Conservation (phyloP, 2,329 filamentous ascomycete species). For the Pseudogymnoascus sp. region DNA sequence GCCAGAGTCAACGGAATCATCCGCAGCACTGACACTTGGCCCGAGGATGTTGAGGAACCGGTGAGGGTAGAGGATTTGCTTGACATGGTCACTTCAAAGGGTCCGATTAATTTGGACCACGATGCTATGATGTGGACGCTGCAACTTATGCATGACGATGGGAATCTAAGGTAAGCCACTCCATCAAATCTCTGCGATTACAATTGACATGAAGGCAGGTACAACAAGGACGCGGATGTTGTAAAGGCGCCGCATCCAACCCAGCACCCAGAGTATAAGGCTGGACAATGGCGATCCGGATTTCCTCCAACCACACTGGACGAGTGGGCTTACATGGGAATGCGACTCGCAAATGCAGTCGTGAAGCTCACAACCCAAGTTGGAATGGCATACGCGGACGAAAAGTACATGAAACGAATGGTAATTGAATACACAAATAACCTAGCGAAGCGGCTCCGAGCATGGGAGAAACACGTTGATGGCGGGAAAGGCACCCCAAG, state of each 20-base stretch:
- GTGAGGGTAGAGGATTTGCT: neutral
- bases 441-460: neutral
- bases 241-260: neutral
- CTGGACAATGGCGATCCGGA: too few relatives aligned
- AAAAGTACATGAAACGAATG: neutral
- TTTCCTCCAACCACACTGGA: neutral
- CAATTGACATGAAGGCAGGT: neutral
- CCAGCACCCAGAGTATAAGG: neutral
- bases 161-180: neutral
- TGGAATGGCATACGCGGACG: neutral
- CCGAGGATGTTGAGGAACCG: neutral
- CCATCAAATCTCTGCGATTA: neutral
- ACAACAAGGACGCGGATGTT: neutral
- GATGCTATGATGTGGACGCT: neutral
- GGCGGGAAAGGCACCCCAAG: neutral
- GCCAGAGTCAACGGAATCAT: neutral
- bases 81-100: neutral
- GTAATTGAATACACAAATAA: neutral
- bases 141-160: neutral
- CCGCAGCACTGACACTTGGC: neutral
- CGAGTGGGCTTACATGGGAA: neutral
- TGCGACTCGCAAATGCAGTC: neutral
- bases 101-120: neutral
- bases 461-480: neutral
- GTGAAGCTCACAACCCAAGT: neutral